Percentiles rank a stretch among this genome's conserved stretches.
These are phyloP conservation scores for Hyphodiscus hymeniophilus DNA, from an alignment of 495 filamentous ascomycete species.

Conservation along the genomic window DNA sequence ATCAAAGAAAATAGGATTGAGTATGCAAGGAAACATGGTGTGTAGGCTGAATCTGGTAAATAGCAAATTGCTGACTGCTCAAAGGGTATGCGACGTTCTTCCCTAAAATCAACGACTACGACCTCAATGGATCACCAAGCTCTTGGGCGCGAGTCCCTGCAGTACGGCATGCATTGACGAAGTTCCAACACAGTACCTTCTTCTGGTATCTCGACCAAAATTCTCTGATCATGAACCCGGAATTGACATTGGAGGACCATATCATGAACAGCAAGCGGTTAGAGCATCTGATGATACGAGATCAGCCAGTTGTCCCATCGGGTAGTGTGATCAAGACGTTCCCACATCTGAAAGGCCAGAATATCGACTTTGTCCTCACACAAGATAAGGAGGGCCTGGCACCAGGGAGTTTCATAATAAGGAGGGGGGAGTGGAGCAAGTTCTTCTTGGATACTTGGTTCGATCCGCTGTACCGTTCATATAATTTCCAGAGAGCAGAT, in stretches of 20 bases:
- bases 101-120: slow-evolving; percentile 66
- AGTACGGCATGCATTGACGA: slow-evolving; percentile 81
- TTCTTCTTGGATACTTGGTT: slow-evolving; percentile 97
- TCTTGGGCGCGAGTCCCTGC: slow-evolving; percentile 79
- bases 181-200: slow-evolving; percentile 61
- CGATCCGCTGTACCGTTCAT: slow-evolving; percentile 83
- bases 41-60: slow-evolving; percentile 15
- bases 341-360: slow-evolving; percentile 61
- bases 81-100: slow-evolving; percentile 86
- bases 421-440: slow-evolving; percentile 78
- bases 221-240: slow-evolving; percentile 84
- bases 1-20: slow-evolving; percentile 75
- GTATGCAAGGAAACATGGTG: slow-evolving; percentile 88
- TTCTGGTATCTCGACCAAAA: slow-evolving; percentile 82
- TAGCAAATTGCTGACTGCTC: not conserved
- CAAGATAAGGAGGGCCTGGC: slow-evolving; percentile 80
- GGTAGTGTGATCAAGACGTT: slow-evolving; percentile 97
- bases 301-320: slow-evolving; percentile 82
- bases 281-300: slow-evolving; percentile 73
- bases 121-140: slow-evolving; percentile 53
- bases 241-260: slow-evolving; percentile 57
- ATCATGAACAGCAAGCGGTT: slow-evolving; percentile 59
- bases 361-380: slow-evolving; percentile 75
- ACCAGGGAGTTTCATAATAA: slow-evolving; percentile 68
- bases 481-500: slow-evolving; percentile 95